Conservation (phyloP, 768 basidiomycete genomes). For the Phaeolepiota aurea region DNA sequence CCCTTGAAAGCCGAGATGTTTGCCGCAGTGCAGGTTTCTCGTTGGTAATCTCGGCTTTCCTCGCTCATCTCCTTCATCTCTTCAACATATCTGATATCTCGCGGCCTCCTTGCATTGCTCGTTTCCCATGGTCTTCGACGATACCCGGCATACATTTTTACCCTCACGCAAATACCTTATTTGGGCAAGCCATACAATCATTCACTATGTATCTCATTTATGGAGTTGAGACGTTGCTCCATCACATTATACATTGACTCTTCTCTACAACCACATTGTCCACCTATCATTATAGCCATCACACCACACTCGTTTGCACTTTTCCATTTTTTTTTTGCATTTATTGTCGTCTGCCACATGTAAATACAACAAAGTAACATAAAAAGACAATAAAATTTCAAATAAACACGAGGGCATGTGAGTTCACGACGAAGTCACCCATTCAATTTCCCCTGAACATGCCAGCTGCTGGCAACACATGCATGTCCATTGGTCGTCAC, state of each 20-base stretch:
- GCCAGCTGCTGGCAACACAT: neutral
- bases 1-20: slow-evolving; percentile 57
- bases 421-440: neutral
- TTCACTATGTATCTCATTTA: slow-evolving; percentile 1
- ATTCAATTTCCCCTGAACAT: neutral
- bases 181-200: neutral
- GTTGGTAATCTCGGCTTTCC: slow-evolving; percentile 38
- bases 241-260: neutral
- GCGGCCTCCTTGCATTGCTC: neutral
- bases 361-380: neutral
- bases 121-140: neutral
- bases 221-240: neutral
- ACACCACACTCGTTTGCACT: too few relatives aligned
- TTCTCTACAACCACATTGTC: neutral
- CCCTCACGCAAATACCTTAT: neutral
- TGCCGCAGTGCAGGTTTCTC: slow-evolving; percentile 50
- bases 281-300: neutral
- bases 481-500: neutral
- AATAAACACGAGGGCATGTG: neutral
- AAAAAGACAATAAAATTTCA: neutral
- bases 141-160: neutral
- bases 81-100: neutral
- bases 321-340: too few relatives aligned
- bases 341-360: too few relatives aligned
- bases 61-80: neutral